Base-by-base conservation (phyloP, 352 stramenopile genomes). In the Pythium guiyangense region DNA sequence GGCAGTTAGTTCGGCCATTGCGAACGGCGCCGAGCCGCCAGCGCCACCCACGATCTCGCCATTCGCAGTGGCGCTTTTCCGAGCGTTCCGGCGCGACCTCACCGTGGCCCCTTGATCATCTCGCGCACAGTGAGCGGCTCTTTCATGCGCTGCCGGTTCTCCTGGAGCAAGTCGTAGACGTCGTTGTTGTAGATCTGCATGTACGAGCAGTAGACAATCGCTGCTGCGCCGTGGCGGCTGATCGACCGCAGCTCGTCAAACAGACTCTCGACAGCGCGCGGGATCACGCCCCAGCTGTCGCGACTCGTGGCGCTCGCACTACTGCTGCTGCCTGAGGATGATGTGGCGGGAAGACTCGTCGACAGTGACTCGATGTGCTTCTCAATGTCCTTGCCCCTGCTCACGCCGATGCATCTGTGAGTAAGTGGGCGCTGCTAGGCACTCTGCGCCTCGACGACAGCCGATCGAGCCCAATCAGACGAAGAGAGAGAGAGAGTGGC, bases 151-250 rank as follows among this genome's bases (percentile, higher is more conserved):
- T 70, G 57, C n/a, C 79, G 76, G 48, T 79, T 87, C 31, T 84
- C 66, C 31, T 88, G 79, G 0, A 92, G 67, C 49, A 92, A 60
- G 39, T 92, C 82, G 49, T 73, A 90, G 4, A 92, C 71, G 48
- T 92, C 78, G 56, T 90, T 92, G 59, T 90, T 90, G 77, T 97
- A 97, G 55, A 97, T 90, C 53, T 97, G 88, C 72, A 97, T 92
- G 57, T 96, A 96, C 34, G 88, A 96, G 56, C 84, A 92, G 62
- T 94, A 82, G 8, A 97, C 84, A 1, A 90, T 65, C 6, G 70
- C 79, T 12, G 79, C 76, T 0, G 73, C 84, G 18, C 81, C 79
- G 18, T 82, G 63, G 4, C 44, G 54, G 18, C 67, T 60, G 20
- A 88, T 84, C 12, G 77, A 68, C 20, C 58, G 58, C 43, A 92